Percentiles rank a stretch among this genome's conserved stretches.
These are phyloP conservation scores for Eucalyptus microcorys DNA, from an alignment of 345 rosid genomes.

Conservation along the genomic window DNA sequence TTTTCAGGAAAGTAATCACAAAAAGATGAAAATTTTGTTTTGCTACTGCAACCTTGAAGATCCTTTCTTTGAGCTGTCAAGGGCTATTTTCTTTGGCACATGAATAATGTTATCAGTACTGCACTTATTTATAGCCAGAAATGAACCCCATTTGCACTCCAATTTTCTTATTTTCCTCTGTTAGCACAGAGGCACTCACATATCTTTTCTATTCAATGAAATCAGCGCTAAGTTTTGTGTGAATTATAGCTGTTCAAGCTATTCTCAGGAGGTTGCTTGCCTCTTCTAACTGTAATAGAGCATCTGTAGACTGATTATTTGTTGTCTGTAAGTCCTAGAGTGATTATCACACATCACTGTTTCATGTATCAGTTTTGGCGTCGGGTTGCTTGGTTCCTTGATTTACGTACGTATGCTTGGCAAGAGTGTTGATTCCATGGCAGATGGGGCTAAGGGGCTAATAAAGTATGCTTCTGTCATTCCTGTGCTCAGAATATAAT, in stretches of 20 bases:
- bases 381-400: slow-evolving; percentile 68
- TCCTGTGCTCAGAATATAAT: background rate
- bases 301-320: background rate
- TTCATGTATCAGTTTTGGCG: slow-evolving; percentile 51
- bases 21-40: background rate
- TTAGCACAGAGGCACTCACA: background rate
- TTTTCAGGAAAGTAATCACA: background rate
- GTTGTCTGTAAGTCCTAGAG: background rate
- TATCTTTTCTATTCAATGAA: background rate
- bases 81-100: background rate
- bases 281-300: background rate
- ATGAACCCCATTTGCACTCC: background rate
- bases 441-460: slow-evolving; percentile 71
- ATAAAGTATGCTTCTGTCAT: slow-evolving; percentile 36
- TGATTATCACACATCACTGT: background rate
- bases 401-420: slow-evolving; percentile 82
- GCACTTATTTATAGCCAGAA: background rate
- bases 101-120: background rate
- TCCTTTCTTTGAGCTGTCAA: background rate
- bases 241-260: background rate
- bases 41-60: background rate
- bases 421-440: slow-evolving; percentile 70
- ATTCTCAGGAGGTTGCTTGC: background rate
- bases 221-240: background rate
- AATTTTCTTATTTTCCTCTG: background rate